phyloP scores from a whole-genome alignment of 2,329 filamentous ascomycete species.

The Microdochium nivale region DNA sequence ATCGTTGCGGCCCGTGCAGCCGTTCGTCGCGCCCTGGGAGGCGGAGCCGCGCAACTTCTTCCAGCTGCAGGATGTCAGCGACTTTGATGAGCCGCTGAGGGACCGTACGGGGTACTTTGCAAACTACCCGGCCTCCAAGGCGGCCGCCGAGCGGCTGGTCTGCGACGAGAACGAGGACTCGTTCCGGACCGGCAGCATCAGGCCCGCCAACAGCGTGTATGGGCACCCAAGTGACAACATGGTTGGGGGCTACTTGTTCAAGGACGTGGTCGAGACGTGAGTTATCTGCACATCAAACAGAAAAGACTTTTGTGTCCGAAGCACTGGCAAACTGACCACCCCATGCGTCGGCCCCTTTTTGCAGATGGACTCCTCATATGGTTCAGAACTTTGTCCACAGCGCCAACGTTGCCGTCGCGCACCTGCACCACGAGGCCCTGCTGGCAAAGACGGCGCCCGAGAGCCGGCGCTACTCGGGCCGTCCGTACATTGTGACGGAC shows the following conservation, averaged over 20 bases:
- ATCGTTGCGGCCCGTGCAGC: conserved; percentile 28
- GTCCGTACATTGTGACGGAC: conserved; percentile 31
- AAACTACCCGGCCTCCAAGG: conserved; percentile 43
- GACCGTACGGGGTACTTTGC: conserved; percentile 33
- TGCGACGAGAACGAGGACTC: conserved; percentile 24
- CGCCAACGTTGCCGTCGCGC: conserved; percentile 30
- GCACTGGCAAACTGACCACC: neutral
- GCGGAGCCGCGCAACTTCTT: conserved; percentile 26
- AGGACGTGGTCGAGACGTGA: conserved; percentile 31
- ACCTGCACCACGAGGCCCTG: conserved; percentile 30
- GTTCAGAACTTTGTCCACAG: conserved; percentile 31
- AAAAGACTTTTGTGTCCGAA: neutral
- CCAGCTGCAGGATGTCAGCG: conserved; percentile 36
- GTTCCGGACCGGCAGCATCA: conserved; percentile 41
- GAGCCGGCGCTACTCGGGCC: conserved; percentile 21
- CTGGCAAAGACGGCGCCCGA: conserved; percentile 17
- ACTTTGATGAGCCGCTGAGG: conserved; percentile 30
- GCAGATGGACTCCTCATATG: conserved; percentile 28
- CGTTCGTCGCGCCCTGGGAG: conserved; percentile 35
- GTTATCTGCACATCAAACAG: too few species aligned
- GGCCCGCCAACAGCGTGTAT: conserved; percentile 44
- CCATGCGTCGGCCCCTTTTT: neutral
- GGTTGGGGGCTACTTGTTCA: conserved; percentile 30
- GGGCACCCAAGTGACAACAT: conserved; percentile 39
- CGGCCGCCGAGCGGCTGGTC: conserved; percentile 40